Evolutionary conservation across 306 rosid genomes (phyloP), one percentile per base, ranked within the genome.

Genomic region (Corylus avellana): DNA sequence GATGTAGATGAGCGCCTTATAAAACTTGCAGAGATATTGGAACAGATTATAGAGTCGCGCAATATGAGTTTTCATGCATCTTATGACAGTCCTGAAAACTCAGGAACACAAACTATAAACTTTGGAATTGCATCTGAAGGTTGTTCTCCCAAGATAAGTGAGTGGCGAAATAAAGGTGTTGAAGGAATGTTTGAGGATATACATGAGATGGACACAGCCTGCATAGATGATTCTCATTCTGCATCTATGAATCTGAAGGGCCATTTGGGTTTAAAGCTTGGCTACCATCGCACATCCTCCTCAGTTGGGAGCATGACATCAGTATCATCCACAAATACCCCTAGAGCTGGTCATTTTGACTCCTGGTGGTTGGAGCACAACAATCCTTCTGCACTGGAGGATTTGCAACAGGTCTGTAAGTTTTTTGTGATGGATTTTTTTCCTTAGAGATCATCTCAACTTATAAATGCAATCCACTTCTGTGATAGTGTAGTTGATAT

Each of bases 181-280:
- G 72, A 68, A 68, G 72, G 72, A 42, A 68, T 68, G 72, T 68
- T 68, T 68, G 72, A 68, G 53, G 72, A 68, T 68, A 68, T 68
- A 68, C 72, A 68, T 68, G 72, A 68, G 72, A 68, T 68, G 72
- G 72, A 68, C 51, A 68, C 72, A 39, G 72, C 72, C 51, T 68
- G 29, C 29, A 68, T 68, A 3, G 72, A 68, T 39, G 72, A 68
- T 68, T 68, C 72, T 68, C 72, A 68, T 39, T 44, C 72, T 42
- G 70, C 22, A 32, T n/a, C 72, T 68, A 42, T 68, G 29, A 68
- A 68, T 48, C 48, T 68, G 27, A 68, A 68, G 72, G 72, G 51
- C 48, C 72, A 35, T 27, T 68, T 68, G 53, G 72, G 72, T 68
- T 42, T 68, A 42, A 68, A 68, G 29, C 51, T 68, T n/a, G 72